These are phyloP conservation scores for Globisporangium lucens DNA, from an alignment of 352 stramenopile species.

Conservation along the genomic window DNA sequence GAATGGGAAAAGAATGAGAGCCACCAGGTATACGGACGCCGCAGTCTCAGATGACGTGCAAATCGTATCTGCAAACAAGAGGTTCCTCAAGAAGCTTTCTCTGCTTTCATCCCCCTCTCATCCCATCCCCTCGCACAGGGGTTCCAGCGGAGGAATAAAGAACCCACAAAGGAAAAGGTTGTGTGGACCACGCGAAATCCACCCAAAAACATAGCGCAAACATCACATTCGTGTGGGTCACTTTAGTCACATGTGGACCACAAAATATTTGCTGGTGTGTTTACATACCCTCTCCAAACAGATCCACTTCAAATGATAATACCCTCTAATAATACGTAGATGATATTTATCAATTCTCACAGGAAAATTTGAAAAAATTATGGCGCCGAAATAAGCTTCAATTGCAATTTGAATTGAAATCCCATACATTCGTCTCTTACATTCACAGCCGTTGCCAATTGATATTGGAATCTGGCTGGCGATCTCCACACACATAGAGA, in stretches of 20 bases:
- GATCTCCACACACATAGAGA: background rate
- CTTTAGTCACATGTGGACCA: too few relatives aligned
- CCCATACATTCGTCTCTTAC: background rate
- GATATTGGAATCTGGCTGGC: background rate
- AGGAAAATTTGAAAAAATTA: conserved; percentile 1
- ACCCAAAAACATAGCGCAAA: too few relatives aligned
- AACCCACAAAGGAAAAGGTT: too few relatives aligned
- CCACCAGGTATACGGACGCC: background rate
- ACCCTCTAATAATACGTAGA: background rate
- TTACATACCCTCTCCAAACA: background rate
- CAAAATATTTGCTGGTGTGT: too few relatives aligned
- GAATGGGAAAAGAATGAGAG: background rate
- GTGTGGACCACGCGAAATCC: too few relatives aligned
- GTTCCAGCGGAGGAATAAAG: too few relatives aligned
- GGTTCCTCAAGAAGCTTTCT: background rate
- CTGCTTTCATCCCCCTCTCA: background rate
- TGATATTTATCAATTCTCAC: conserved; percentile 2
- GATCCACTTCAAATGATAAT: background rate
- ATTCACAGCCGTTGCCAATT: background rate
- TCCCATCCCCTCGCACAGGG: background rate
- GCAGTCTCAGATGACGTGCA: background rate
- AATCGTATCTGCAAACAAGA: background rate
- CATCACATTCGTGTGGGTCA: too few relatives aligned
- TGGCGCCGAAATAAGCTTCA: conserved; percentile 6
- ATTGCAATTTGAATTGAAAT: background rate